phyloP scores from a whole-genome alignment of 2,329 filamentous ascomycete species.

The Penicillium italicum region DNA sequence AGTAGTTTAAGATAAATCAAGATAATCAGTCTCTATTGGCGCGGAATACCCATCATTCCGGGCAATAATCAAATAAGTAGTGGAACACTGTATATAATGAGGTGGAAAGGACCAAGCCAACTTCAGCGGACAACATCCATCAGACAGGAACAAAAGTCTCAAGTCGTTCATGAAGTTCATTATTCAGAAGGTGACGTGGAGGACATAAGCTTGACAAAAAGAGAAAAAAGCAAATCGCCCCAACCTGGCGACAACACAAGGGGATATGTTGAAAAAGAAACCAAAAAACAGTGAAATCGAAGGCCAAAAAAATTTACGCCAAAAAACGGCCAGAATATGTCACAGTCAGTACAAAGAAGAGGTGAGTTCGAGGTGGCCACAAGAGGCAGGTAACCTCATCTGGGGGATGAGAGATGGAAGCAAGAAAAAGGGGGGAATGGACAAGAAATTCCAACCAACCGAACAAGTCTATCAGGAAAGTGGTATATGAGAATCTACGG shows the following conservation, averaged over 20 bases:
- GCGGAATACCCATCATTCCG: not conserved
- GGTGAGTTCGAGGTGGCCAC: not conserved
- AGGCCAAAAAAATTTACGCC: slow-evolving; percentile 15
- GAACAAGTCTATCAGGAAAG: not conserved
- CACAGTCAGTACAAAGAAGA: slow-evolving; percentile 9
- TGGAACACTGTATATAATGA: slow-evolving; percentile 18
- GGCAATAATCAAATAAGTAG: slow-evolving; percentile 7
- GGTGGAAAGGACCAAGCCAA: slow-evolving; percentile 6
- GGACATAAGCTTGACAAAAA: slow-evolving; percentile 19
- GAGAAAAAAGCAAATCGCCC: slow-evolving; percentile 3
- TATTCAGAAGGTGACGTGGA: slow-evolving; percentile 19
- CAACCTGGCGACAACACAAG: slow-evolving; percentile 6
- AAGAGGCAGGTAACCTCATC: not conserved
- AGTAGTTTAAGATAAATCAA: not conserved
- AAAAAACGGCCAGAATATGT: slow-evolving; percentile 12
- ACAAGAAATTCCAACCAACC: not conserved
- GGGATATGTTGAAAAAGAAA: slow-evolving; percentile 12
- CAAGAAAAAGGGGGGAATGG: not conserved
- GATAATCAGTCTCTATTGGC: slow-evolving; percentile 7
- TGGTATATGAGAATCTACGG: not conserved
- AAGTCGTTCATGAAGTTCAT: slow-evolving; percentile 22
- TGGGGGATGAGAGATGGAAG: not conserved
- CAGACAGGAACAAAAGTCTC: slow-evolving; percentile 5
- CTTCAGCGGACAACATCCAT: slow-evolving; percentile 8
- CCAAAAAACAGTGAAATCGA: not conserved